Evolutionary conservation across 2,329 filamentous ascomycete genomes (phyloP).

Genomic region (Hypoxylon sp.): DNA sequence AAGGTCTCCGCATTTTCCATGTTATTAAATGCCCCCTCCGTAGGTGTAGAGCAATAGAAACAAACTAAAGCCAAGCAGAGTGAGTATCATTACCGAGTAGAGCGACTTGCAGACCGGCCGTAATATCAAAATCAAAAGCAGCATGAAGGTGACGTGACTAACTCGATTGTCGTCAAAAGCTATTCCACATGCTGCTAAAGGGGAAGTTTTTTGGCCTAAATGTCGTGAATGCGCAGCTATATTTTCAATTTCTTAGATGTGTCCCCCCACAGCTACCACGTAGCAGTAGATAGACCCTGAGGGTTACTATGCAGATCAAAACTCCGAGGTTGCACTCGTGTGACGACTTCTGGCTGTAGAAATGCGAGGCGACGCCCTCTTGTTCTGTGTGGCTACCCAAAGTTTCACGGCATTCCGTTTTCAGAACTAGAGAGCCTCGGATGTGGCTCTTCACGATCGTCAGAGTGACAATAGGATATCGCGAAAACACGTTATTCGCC

Average conservation of each 20-base stretch:
- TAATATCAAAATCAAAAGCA: conserved; percentile 35
- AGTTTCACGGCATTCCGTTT: conserved; percentile 48
- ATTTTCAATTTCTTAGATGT: conserved; percentile 23
- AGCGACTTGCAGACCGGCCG: conserved; percentile 39
- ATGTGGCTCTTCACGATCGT: conserved; percentile 39
- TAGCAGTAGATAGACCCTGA: conserved; percentile 33
- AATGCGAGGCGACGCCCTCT: conserved; percentile 34
- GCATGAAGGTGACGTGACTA: conserved; percentile 30
- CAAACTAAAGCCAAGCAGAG: conserved; percentile 22
- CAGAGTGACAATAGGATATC: conserved; percentile 37
- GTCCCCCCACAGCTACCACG: conserved; percentile 24
- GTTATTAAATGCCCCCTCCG: conserved; percentile 29
- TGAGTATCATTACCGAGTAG: conserved; percentile 39
- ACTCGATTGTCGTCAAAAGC: conserved; percentile 12
- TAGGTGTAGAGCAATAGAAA: conserved; percentile 20
- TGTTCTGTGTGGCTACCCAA: conserved; percentile 53
- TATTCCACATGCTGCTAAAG: conserved; percentile 25
- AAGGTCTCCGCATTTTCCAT: conserved; percentile 20
- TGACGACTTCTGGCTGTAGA: conserved; percentile 38
- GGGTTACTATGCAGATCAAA: conserved; percentile 40
- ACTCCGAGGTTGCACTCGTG: conserved; percentile 44
- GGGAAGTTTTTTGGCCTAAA: conserved; percentile 8
- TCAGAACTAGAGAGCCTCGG: conserved; percentile 42
- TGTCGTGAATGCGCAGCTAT: conserved; percentile 10
- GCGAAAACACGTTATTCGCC: conserved; percentile 41